Evolutionary conservation across 345 rosid species (phyloP).

Genomic region (Mangifera indica): DNA sequence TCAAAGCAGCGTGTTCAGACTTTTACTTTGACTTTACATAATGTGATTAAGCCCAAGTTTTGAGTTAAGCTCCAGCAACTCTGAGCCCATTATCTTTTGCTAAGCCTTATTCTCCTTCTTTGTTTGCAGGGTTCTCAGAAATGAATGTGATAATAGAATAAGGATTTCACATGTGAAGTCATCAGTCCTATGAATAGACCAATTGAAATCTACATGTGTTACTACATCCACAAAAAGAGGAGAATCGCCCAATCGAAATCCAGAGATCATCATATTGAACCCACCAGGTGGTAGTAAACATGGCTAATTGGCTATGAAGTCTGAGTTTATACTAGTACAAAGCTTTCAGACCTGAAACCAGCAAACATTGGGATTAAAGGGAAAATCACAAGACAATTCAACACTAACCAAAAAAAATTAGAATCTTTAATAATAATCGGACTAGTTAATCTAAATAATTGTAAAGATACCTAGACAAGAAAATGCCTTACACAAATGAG

Average conservation of each 20-base stretch:
- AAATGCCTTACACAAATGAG: constrained; percentile 5
- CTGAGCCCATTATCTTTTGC: neutral
- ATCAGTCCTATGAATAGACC: neutral
- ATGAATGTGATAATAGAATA: neutral
- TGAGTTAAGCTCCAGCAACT: neutral
- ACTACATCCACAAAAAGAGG: neutral
- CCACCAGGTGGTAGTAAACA: neutral
- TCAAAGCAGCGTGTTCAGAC: neutral
- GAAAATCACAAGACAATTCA: neutral
- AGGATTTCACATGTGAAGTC: too few species aligned
- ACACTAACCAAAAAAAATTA: neutral
- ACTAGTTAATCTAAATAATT: neutral
- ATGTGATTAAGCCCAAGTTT: neutral
- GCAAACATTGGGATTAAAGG: neutral
- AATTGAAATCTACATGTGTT: neutral
- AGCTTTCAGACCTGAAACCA: constrained; percentile 8
- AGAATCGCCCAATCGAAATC: neutral
- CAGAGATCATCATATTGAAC: neutral
- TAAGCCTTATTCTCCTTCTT: neutral
- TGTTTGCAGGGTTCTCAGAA: neutral
- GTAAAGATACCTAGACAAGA: constrained; percentile 11
- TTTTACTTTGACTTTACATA: neutral
- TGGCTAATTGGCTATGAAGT: neutral
- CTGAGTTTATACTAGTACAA: neutral
- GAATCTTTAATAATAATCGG: neutral